These are phyloP conservation scores for Datisca glomerata DNA, from an alignment of 306 rosid genomes.

Conservation along the genomic window DNA sequence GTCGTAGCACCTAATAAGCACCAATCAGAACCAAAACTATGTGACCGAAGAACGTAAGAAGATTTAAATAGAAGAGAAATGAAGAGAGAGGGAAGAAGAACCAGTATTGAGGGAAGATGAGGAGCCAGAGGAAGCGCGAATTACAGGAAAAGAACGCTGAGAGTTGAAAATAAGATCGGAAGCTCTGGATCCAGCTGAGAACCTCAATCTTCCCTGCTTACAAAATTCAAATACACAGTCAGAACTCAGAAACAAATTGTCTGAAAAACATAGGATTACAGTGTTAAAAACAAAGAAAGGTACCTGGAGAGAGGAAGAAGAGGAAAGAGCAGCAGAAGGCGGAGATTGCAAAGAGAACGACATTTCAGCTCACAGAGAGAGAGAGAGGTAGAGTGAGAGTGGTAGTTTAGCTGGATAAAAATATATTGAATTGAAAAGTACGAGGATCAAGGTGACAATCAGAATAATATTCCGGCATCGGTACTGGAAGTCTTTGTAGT, in stretches of 20 bases:
- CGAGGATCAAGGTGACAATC: no score
- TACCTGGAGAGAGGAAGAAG: constrained; percentile 40
- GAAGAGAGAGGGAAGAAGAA: constrained; percentile 7
- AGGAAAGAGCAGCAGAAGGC: constrained; percentile 35
- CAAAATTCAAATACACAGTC: constrained; percentile 2
- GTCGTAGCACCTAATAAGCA: constrained; percentile 33
- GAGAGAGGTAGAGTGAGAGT: neutral
- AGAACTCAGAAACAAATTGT: neutral
- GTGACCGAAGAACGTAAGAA: neutral
- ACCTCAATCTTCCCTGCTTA: constrained; percentile 26
- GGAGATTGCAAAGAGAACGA: constrained; percentile 57
- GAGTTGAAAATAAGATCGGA: constrained; percentile 17
- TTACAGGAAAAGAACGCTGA: constrained; percentile 23
- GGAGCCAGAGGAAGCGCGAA: constrained; percentile 37
- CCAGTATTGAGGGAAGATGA: constrained; percentile 53
- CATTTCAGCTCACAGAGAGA: constrained; percentile 19
- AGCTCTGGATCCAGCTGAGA: constrained; percentile 28
- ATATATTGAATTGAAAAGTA: no score
- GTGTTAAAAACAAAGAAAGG: neutral
- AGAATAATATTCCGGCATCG: no score
- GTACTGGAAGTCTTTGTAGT: no score
- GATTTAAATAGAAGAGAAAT: neutral
- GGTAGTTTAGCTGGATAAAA: neutral
- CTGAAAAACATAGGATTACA: no score
- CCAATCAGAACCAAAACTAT: neutral